Conservation (phyloP, 2,329 filamentous ascomycete species). For the Davidsoniella neocaledoniae region DNA sequence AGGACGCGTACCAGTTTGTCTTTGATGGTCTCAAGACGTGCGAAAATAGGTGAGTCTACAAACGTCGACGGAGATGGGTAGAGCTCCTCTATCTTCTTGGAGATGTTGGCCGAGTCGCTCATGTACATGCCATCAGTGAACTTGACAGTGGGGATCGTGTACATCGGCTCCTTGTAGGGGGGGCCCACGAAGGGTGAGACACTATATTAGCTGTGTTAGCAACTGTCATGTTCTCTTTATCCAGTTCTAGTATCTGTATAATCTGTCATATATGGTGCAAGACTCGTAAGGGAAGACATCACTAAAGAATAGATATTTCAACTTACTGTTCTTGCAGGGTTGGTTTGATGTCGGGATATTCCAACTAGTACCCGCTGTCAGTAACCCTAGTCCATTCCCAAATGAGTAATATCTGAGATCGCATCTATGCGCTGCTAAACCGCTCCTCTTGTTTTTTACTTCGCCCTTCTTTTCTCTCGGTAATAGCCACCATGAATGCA, state of each 20-base stretch:
- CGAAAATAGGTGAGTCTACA: slow-evolving; percentile 34
- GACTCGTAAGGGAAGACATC: too few species aligned
- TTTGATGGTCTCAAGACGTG: slow-evolving; percentile 25
- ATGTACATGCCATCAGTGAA: slow-evolving; percentile 40
- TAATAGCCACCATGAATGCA: neutral
- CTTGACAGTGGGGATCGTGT: slow-evolving; percentile 38
- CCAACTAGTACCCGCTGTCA: slow-evolving; percentile 23
- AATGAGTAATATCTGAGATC: neutral
- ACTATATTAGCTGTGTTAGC: slow-evolving; percentile 15
- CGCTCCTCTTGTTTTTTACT: neutral
- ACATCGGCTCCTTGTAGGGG: slow-evolving; percentile 20
- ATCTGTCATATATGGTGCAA: too few species aligned
- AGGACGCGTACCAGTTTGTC: slow-evolving; percentile 20
- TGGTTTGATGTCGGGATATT: slow-evolving; percentile 48
- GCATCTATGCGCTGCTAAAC: neutral
- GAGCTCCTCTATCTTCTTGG: slow-evolving; percentile 36
- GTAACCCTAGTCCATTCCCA: neutral
- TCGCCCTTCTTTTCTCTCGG: too few species aligned
- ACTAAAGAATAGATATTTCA: neutral
- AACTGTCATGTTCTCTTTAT: too few species aligned
- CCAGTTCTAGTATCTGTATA: too few species aligned
- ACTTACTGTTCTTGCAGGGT: slow-evolving; percentile 37
- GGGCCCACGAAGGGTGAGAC: slow-evolving; percentile 23
- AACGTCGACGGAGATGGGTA: slow-evolving; percentile 42
- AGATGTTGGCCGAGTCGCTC: slow-evolving; percentile 49